Conservation (phyloP, 768 basidiomycete genomes). For the Brasilioporus rufonigricans region DNA sequence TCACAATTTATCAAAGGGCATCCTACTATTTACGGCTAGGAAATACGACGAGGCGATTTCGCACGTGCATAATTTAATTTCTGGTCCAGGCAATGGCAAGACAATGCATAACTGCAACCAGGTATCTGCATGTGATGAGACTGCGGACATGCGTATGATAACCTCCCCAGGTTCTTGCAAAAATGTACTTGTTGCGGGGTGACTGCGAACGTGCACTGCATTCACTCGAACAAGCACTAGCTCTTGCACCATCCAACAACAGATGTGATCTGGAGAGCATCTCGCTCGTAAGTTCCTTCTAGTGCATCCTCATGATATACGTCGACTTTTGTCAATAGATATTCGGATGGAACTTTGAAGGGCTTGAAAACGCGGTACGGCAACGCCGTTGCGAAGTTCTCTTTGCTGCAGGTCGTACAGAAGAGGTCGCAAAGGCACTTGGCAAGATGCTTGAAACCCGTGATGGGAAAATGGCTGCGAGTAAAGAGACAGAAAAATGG, state of each 20-base stretch:
- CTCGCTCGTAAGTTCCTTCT: background rate
- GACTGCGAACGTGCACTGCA: background rate
- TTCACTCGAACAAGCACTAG: background rate
- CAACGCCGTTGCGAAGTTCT: background rate
- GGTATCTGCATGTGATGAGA: background rate
- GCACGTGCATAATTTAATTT: background rate
- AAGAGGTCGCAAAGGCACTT: background rate
- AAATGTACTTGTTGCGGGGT: no score
- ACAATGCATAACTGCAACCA: no score
- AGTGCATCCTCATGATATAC: background rate
- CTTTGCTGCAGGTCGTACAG: background rate
- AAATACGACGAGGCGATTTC: slow-evolving; percentile 2
- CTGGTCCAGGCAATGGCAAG: background rate
- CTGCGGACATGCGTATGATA: background rate
- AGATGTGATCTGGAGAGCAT: background rate
- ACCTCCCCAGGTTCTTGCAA: slow-evolving; percentile 5
- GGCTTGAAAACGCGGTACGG: background rate
- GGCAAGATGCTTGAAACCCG: background rate
- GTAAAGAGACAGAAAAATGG: background rate
- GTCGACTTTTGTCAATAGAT: background rate
- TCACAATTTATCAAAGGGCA: background rate
- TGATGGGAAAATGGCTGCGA: background rate
- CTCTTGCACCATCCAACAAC: background rate
- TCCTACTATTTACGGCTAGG: background rate
- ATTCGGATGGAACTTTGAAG: slow-evolving; percentile 7